Evolutionary conservation across 176 grass and related monocot genomes (phyloP).

Genomic region (Hyparrhenia diplandra): DNA sequence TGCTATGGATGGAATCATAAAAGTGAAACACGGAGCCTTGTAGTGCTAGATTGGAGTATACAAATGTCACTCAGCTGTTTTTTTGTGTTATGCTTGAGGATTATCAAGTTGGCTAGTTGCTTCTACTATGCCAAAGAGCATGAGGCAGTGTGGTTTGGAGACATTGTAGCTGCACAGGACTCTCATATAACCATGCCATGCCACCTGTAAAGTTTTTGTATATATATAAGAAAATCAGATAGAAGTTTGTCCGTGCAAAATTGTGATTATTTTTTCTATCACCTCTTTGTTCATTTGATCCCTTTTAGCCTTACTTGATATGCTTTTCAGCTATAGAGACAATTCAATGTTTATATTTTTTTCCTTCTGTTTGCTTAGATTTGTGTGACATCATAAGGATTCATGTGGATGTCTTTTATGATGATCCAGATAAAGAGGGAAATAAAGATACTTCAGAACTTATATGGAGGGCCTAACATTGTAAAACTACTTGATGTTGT

Average conservation of each 20-base stretch:
- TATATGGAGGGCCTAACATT: slow-evolving; percentile 89
- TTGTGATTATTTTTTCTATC: neutral
- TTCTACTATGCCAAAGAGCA: neutral
- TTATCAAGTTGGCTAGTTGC: neutral
- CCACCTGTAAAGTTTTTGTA: neutral
- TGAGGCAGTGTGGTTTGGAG: neutral
- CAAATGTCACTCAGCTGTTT: neutral
- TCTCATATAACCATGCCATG: neutral
- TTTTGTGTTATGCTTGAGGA: neutral
- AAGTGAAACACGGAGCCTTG: neutral
- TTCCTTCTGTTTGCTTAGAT: slow-evolving; percentile 4
- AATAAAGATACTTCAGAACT: slow-evolving; percentile 98
- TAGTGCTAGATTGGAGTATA: neutral
- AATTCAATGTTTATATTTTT: neutral
- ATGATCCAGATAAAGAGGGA: slow-evolving; percentile 87
- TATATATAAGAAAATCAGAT: neutral
- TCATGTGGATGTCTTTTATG: neutral
- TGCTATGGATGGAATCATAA: neutral
- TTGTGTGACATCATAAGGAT: neutral
- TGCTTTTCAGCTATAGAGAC: neutral
- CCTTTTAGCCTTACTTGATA: neutral
- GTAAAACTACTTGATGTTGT: slow-evolving; percentile 92
- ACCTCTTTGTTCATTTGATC: neutral
- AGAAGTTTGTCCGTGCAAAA: neutral
- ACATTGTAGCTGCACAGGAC: neutral